These are phyloP conservation scores for Gryganskiella cystojenkinii DNA, from an alignment of 192 early-diverging fungal species.

Conservation along the genomic window DNA sequence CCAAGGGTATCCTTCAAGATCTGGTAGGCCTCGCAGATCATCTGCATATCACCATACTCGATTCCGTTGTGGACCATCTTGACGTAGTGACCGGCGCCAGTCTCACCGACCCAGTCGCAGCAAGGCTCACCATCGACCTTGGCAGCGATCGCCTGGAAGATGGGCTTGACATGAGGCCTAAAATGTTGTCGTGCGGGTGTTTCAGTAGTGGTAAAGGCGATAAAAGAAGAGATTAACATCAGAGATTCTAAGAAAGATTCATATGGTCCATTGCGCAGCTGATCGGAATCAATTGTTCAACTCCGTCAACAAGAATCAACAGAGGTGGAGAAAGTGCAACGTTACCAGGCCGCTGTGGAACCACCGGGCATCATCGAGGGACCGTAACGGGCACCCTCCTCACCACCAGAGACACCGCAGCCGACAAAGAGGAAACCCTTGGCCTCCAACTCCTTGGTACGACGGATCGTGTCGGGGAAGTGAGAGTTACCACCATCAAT, in stretches of 20 bases:
- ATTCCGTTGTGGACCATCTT: slow-evolving; percentile 99
- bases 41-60: slow-evolving; percentile 99
- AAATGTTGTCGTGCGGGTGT: neutral
- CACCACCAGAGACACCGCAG: slow-evolving; percentile 98
- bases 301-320: neutral
- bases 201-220: neutral
- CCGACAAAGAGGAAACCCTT: slow-evolving; percentile 97
- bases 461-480: slow-evolving; percentile 95
- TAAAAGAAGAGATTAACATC: neutral
- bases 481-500: slow-evolving; percentile 99
- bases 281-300: neutral
- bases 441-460: slow-evolving; percentile 86
- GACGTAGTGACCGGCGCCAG: slow-evolving; percentile 98
- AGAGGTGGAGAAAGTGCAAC: neutral
- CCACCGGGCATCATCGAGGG: slow-evolving; percentile 99
- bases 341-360: slow-evolving; percentile 90
- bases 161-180: slow-evolving; percentile 89
- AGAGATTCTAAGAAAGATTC: slow-evolving; percentile 6
- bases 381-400: slow-evolving; percentile 97
- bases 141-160: slow-evolving; percentile 96
- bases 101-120: slow-evolving; percentile 99
- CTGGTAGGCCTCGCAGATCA: slow-evolving; percentile 96
- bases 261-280: neutral
- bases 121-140: slow-evolving; percentile 89
- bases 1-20: slow-evolving; percentile 91